Evolutionary conservation across 352 stramenopile genomes (phyloP).

Genomic region (Phytophthora aleatoria): DNA sequence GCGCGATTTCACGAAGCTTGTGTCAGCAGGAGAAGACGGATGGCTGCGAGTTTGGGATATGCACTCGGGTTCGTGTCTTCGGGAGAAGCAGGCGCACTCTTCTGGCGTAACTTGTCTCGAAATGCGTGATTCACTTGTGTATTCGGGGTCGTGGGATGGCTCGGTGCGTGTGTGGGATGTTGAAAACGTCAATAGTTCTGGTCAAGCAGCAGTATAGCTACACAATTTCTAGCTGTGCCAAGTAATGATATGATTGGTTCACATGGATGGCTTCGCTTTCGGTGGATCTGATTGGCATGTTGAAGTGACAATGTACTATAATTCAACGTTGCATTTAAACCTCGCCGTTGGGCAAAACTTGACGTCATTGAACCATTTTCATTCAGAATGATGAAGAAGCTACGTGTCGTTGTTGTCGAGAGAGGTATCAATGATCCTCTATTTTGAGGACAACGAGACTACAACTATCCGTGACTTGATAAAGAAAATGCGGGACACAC

Average conservation of each 20-base stretch:
- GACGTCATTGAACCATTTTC: not conserved
- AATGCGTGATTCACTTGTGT: constrained; percentile 67
- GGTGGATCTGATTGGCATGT: too few species aligned
- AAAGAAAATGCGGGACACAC: not conserved
- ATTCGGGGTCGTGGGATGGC: constrained; percentile 80
- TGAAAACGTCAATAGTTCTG: constrained; percentile 39
- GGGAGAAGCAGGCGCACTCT: constrained; percentile 56
- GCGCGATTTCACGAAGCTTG: constrained; percentile 80
- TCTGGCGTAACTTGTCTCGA: constrained; percentile 70
- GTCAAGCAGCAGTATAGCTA: constrained; percentile 18
- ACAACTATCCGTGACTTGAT: not conserved
- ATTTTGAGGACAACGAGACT: not conserved
- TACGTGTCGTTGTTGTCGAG: not conserved
- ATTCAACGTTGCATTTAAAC: not conserved
- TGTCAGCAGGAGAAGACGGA: constrained; percentile 80
- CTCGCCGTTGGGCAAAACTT: not conserved
- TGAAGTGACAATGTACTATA: too few species aligned
- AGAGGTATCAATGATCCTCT: not conserved
- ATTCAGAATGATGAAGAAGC: not conserved
- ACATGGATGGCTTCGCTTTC: not conserved
- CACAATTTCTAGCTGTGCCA: not conserved
- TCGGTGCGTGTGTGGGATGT: constrained; percentile 73
- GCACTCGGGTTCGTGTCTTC: constrained; percentile 72
- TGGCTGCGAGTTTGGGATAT: constrained; percentile 80
- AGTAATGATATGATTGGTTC: not conserved